Base-by-base conservation (phyloP, 257 asterid species). In the Solanum okadae region DNA sequence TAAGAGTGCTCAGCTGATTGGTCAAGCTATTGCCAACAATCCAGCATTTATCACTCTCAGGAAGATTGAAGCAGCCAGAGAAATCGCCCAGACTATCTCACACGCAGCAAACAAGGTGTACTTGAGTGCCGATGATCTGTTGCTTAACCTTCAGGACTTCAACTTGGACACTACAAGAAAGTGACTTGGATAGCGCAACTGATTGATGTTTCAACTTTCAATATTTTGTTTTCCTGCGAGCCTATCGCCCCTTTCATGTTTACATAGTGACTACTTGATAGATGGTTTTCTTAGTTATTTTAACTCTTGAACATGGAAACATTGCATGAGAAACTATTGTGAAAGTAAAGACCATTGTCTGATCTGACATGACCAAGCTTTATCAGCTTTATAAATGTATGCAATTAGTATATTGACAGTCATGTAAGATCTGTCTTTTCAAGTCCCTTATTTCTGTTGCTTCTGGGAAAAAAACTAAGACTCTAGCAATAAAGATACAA, bases 1-100 rank as follows among this genome's bases (percentile, higher is more conserved):
- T 77, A 95, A 92, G 94, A 96, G 99, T 92, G 99, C 99, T 34
- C 95, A 94, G 88, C 91, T 96, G 92, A 96, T 96, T 70, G 99
- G 99, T 85, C 94, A 94, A 93, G 98, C 98, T 18, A 95, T 96
- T 75, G 89, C 99, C 84, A 95, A 92, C 92, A 95, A 95, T 84
- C 98, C 98, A 6, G 98, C 99, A 16, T 96, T 96, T 86, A 94
- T 95, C 86, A 95, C 98, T 1, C 94, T 96, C 35, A 93, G 99
- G 96, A 93, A 93, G 89, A 96, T 96, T 12, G 99, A 96, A 91
- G 99, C 98, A 71, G 95, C 98, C 4, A 91, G 93, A 92, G 99
- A 96, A 10, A 95, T 96, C 84, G 91, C 99, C 4, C 93, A 92
- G 89, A 92, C 93, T 3, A 87, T 96, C 73, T 89, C 98, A 84